Conservation (phyloP, 495 filamentous ascomycete genomes). For the Bryoglossum gracile region DNA sequence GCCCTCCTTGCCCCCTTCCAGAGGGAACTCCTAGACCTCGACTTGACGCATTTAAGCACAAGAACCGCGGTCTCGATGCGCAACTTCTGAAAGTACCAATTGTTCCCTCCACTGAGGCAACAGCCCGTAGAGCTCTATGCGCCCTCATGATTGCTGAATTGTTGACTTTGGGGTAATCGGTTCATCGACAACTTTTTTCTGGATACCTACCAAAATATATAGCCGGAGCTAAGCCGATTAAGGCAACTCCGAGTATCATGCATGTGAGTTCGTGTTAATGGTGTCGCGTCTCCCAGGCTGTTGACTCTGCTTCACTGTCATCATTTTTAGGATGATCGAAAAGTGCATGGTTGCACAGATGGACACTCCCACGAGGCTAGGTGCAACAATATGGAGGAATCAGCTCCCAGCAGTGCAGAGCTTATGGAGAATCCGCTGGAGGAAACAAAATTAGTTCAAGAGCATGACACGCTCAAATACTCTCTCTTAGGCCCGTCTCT, state of each 20-base stretch:
- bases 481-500: constrained; percentile 85
- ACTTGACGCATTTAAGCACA: constrained; percentile 23
- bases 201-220: not conserved
- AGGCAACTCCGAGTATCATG: not conserved
- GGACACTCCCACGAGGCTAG: not conserved
- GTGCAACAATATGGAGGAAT: not conserved
- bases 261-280: constrained; percentile 3
- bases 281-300: constrained; percentile 1
- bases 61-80: constrained; percentile 9
- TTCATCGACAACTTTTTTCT: constrained; percentile 9
- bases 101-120: constrained; percentile 15
- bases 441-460: constrained; percentile 10
- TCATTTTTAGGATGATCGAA: no score
- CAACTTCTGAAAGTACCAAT: constrained; percentile 13
- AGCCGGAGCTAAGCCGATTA: not conserved
- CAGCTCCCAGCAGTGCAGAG: not conserved
- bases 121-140: constrained; percentile 25
- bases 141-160: constrained; percentile 26
- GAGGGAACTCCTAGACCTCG: constrained; percentile 14
- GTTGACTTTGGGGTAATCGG: constrained; percentile 1
- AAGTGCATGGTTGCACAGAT: no score
- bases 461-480: constrained; percentile 44
- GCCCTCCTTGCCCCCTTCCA: constrained; percentile 21
- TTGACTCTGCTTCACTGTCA: no score
- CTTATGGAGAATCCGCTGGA: constrained; percentile 7